Base-by-base conservation (phyloP, 208 protist genomes). In the Porcisia deanei region DNA sequence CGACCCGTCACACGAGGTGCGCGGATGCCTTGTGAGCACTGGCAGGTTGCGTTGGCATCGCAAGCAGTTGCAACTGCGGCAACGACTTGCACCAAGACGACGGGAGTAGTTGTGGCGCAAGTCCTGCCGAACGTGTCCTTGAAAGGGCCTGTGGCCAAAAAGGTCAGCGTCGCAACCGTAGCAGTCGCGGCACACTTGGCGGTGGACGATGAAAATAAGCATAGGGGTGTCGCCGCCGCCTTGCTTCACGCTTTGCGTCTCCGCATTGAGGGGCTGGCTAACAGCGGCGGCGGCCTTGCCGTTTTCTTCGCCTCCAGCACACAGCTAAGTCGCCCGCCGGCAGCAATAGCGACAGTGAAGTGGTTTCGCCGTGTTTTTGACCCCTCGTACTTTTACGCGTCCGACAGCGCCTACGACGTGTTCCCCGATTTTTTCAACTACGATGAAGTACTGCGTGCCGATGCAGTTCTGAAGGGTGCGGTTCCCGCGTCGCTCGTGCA, bases 401-500 rank as follows among this genome's bases (percentile, higher is more conserved):
- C 77, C 30, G 76, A 79, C 58, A 73, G 60, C 53, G 83, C 92
- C 30, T 77, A 82, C 64, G 81, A 86, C 39, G 74, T 94, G 52
- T 94, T 94, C 69, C 86, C 88, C 3, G 91, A 94, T 39, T 95
- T 94, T 65, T 90, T 83, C 77, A 60, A 80, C n/a, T 90, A 93
- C 73, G 88, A 93, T 60, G 83, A 89, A 59, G 73, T 85, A 49
- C 79, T 97, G 54, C 84, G 89, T 41, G 93, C 87, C 14, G 88
- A 94, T 72, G 73, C 77, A 34, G 80, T 94, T 65, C 69, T 88
- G 54, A 95, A 94, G 73, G 88, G 88, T n/a, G 82, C 88, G 9
- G 41, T 93, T 30, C 75, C 85, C 20, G 73, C 77, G 18, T 55
- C 73, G 3, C 81, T 92, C 39, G 60, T 25, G 7, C 71, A 77